Evolutionary conservation across 352 stramenopile genomes (phyloP), one percentile per base, ranked within the genome.

Genomic region (Pythium pectinolyticum): DNA sequence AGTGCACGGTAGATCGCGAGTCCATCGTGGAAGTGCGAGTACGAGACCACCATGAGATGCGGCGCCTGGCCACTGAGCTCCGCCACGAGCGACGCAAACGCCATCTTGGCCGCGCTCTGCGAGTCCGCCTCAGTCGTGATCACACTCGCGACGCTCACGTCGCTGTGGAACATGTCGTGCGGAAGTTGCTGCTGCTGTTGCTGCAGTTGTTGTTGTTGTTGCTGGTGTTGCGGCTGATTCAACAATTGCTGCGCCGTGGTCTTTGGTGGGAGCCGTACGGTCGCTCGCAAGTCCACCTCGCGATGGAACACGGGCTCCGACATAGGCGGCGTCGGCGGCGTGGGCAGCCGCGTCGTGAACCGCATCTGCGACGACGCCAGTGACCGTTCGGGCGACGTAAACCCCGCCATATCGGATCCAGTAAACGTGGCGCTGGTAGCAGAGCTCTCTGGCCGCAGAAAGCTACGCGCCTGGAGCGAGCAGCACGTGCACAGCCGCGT

Each of bases 21-120:
- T 25, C 80, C 81, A 41, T 74, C 61, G 69, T 92, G 84, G 46
- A 77, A 72, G 28, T 79, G 73, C 22, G 84, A 90, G 70, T 92
- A 95, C 28, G 84, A 78, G 14, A 93, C 77, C 51, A 92, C 73
- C 79, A 90, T 90, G 40, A 95, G 88, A 47, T 92, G 82, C 19
- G 86, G 86, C 27, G 72, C 67, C n/a, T 77, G 66, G 30, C 84
- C 81, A 12, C 82, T 75, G 2, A 95, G 73, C 28, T 80, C 70
- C 34, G 53, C 72, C 30, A 82, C 70, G 10, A 95, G 80, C 28
- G 78, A 76, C 15, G 70, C 35, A 60, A 90, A 95, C 9, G 86
- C 84, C 25, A 75, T 66, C 15, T 72, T 75, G 24, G 77, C 72
- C 3, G 84, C 86, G 30, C 63, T 68, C 49, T 74, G 78, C 22